Evolutionary conservation across 2,329 filamentous ascomycete genomes (phyloP).

Genomic region (Penicillium hordei): DNA sequence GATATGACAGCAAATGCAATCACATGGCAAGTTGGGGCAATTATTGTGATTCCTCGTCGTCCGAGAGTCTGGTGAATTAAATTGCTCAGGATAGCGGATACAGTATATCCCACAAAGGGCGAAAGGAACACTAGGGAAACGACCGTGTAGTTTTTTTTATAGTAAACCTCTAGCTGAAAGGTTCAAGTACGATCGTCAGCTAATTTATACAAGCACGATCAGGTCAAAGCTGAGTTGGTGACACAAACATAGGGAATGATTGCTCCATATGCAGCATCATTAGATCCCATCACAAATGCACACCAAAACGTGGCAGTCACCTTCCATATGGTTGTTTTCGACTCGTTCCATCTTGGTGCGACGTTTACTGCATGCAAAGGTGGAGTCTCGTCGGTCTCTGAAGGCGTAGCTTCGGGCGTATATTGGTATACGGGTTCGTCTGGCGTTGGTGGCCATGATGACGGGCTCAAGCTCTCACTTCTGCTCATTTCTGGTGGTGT

Average conservation of each 20-base stretch:
- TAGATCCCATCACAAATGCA: slow-evolving; percentile 25
- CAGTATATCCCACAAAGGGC: slow-evolving; percentile 51
- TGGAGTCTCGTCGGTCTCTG: slow-evolving; percentile 18
- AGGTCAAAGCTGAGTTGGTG: not conserved
- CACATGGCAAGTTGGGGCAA: slow-evolving; percentile 47
- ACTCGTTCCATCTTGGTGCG: slow-evolving; percentile 23
- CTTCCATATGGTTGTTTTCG: slow-evolving; percentile 20
- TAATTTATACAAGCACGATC: not conserved
- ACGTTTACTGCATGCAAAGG: slow-evolving; percentile 26
- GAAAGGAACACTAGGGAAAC: slow-evolving; percentile 52
- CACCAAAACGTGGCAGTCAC: slow-evolving; percentile 21
- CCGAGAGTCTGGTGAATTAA: slow-evolving; percentile 51
- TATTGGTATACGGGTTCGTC: not conserved
- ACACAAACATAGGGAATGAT: slow-evolving; percentile 22
- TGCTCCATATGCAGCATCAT: slow-evolving; percentile 25
- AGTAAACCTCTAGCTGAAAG: slow-evolving; percentile 46
- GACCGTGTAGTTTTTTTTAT: slow-evolving; percentile 42
- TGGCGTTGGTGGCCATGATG: not conserved
- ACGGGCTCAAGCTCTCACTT: not conserved
- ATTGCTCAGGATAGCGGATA: slow-evolving; percentile 48
- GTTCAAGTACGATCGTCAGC: not conserved
- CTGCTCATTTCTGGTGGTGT: not conserved
- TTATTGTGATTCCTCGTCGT: slow-evolving; percentile 69
- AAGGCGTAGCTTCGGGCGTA: not conserved
- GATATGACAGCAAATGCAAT: slow-evolving; percentile 32